phyloP scores from a whole-genome alignment of 2,329 filamentous ascomycete genomes.

The Cladosporium sp. region DNA sequence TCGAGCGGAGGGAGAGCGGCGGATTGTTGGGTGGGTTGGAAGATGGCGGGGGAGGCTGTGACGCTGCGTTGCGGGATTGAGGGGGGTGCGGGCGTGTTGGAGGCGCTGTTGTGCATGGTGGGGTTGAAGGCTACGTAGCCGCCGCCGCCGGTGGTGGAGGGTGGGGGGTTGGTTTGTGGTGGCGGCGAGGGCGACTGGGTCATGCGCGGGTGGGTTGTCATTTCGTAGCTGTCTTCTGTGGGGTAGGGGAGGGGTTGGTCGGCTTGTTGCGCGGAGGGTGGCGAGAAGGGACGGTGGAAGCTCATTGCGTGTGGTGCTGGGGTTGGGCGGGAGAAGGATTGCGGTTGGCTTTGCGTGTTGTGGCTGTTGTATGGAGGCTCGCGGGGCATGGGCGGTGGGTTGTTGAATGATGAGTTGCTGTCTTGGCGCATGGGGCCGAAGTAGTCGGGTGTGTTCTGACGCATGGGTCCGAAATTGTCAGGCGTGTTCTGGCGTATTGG shows the following conservation, averaged over 20 bases:
- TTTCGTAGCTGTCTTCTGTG: conserved; percentile 30
- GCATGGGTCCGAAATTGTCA: too few relatives aligned
- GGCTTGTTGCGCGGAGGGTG: conserved; percentile 12
- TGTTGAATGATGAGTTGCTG: conserved; percentile 19
- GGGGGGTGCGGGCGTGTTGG: conserved; percentile 13
- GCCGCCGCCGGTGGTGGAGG: conserved; percentile 15
- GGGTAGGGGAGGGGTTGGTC: conserved; percentile 13
- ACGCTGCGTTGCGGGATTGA: conserved; percentile 21
- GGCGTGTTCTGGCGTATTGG: conserved; percentile 22
- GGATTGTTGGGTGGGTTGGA: background rate
- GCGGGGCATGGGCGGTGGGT: conserved; percentile 12
- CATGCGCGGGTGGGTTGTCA: conserved; percentile 19
- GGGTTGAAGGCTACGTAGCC: conserved; percentile 33
- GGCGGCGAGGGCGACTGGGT: conserved; percentile 13
- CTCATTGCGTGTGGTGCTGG: conserved; percentile 12
- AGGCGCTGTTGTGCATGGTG: conserved; percentile 13
- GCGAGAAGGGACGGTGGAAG: conserved; percentile 19
- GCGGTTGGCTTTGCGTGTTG: conserved; percentile 25
- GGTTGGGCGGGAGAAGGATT: conserved; percentile 19
- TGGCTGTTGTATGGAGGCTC: conserved; percentile 16
- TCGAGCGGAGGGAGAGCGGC: conserved; percentile 13
- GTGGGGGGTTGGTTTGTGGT: conserved; percentile 11
- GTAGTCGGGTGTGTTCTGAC: too few relatives aligned
- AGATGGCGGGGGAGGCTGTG: conserved; percentile 10
- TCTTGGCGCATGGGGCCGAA: conserved; percentile 20